These are phyloP conservation scores for Kwoniella europaea DNA, from an alignment of 768 basidiomycete species.

Conservation along the genomic window DNA sequence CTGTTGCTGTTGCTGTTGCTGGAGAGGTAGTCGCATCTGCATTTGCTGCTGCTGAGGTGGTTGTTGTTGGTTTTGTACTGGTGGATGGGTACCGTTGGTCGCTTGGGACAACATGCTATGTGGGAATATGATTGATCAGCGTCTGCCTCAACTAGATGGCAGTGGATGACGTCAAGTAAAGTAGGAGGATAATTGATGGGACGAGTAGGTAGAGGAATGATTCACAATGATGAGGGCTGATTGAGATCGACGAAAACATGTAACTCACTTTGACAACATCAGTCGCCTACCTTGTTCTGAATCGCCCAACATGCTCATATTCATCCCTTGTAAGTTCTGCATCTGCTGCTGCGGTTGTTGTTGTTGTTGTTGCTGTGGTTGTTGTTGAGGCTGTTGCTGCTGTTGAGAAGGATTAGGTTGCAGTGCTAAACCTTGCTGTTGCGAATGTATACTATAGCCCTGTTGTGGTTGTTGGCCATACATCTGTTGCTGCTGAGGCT, in stretches of 20 bases:
- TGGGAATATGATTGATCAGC: neutral
- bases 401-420: slow-evolving; percentile 1
- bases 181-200: too few relatives aligned
- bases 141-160: too few relatives aligned
- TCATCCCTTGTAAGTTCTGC: slow-evolving; percentile 13
- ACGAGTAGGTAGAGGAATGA: neutral
- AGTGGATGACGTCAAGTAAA: neutral
- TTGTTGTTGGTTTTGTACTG: slow-evolving; percentile 9
- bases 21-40: slow-evolving; percentile 18
- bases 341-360: slow-evolving; percentile 15
- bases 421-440: slow-evolving; percentile 31
- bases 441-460: slow-evolving; percentile 31
- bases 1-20: slow-evolving; percentile 25
- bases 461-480: slow-evolving; percentile 13
- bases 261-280: slow-evolving; percentile 39
- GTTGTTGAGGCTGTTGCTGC: neutral
- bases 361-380: neutral
- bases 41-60: slow-evolving; percentile 24
- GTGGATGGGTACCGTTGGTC: slow-evolving; percentile 12
- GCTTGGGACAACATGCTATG: slow-evolving; percentile 37
- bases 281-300: slow-evolving; percentile 32
- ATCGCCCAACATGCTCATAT: slow-evolving; percentile 21
- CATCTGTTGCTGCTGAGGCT: slow-evolving; percentile 1
- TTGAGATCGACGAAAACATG: neutral
- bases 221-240: neutral